Conservation (phyloP, 1,139 yeast species). For the Taphrina flavorubra region DNA sequence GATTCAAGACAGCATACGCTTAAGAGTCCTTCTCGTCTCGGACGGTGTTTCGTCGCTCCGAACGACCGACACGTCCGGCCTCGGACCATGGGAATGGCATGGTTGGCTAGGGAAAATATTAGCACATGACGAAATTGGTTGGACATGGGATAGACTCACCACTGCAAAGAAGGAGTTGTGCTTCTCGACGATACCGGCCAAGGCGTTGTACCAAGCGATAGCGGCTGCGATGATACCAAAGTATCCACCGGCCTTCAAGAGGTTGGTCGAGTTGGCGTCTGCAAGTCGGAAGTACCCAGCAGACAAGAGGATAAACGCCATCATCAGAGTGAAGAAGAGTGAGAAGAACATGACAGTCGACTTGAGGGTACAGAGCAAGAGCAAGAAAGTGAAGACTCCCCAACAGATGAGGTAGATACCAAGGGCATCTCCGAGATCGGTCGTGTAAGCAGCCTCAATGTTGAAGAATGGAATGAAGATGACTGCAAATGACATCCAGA, state of each 20-base stretch:
- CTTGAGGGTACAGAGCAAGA: constrained; percentile 70
- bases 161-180: constrained; percentile 55
- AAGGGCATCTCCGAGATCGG: constrained; percentile 61
- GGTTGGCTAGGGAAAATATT: not conserved
- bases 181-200: constrained; percentile 80
- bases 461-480: constrained; percentile 76
- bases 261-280: constrained; percentile 50
- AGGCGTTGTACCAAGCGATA: constrained; percentile 87
- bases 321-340: constrained; percentile 66
- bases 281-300: constrained; percentile 60
- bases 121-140: not conserved
- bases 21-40: constrained; percentile 38
- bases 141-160: not conserved
- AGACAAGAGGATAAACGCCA: constrained; percentile 72
- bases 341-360: constrained; percentile 78
- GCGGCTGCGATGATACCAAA: constrained; percentile 80
- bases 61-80: constrained; percentile 37
- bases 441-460: constrained; percentile 62
- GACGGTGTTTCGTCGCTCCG: constrained; percentile 15
- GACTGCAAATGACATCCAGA: constrained; percentile 83
- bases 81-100: constrained; percentile 44
- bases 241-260: constrained; percentile 75
- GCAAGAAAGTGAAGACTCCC: constrained; percentile 76
- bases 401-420: constrained; percentile 80
- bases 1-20: not conserved